phyloP scores from a whole-genome alignment of 345 rosid species.

The Balakata baccata region DNA sequence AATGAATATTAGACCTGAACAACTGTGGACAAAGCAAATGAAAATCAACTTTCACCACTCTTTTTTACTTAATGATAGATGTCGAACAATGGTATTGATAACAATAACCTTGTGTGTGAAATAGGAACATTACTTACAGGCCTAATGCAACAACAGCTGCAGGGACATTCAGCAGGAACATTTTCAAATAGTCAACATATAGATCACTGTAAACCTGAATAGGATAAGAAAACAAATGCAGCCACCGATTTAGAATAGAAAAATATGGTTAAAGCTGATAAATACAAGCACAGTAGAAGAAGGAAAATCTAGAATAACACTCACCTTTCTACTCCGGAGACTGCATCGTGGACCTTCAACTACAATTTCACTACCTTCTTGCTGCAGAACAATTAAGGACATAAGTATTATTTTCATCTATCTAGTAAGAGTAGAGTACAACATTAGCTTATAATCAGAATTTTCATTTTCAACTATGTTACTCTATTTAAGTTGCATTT shows the following conservation, averaged over 20 bases:
- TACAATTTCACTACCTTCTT: constrained; percentile 84
- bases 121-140: constrained; percentile 39
- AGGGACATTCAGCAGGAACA: constrained; percentile 85
- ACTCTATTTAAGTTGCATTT: neutral
- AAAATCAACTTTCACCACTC: neutral
- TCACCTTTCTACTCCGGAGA: constrained; percentile 84
- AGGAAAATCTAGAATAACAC: constrained; percentile 1
- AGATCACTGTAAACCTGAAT: constrained; percentile 89
- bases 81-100: too few species aligned
- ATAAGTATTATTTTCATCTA: neutral
- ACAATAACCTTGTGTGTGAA: neutral
- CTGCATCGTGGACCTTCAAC: constrained; percentile 95
- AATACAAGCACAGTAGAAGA: neutral
- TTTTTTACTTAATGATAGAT: too few species aligned
- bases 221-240: constrained; percentile 5
- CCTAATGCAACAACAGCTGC: constrained; percentile 75
- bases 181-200: constrained; percentile 79
- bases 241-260: neutral
- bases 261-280: neutral
- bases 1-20: constrained; percentile 5
- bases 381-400: constrained; percentile 35
- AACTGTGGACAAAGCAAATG: neutral
- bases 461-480: neutral
- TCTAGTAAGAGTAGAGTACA: neutral
- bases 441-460: neutral